Evolutionary conservation across 2,329 filamentous ascomycete genomes (phyloP), one percentile per base, ranked within the genome.

Genomic region (Aspergillus fumigatiaffinis): DNA sequence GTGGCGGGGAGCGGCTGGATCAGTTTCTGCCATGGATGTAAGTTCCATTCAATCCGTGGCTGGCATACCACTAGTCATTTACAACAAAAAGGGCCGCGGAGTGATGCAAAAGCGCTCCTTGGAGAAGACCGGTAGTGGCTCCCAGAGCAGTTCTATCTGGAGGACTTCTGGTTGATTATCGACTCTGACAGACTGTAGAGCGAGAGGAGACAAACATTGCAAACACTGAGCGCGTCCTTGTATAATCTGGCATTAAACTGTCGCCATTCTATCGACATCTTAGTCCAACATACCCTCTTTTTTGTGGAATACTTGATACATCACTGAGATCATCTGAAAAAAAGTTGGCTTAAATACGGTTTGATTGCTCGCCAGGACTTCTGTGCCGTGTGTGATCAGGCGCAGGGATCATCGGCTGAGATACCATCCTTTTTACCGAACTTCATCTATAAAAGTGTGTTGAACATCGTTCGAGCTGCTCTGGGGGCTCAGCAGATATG

Each of bases 191-290:
- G 8, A 28, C 8, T 32, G 28, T 4, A 32, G 20, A 21, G n/a
- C 3, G 8, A 20, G n/a, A 48, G n/a, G 25, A 55, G 59, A 47
- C 66, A 68, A 68, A 68, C 66, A 66, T 29, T 63, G 63, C 66
- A 68, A 68, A 68, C 66, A 67, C 9, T 17, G 23, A 47, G 44
- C 44, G 23, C 23, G 21, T 7, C 50, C 50, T n/a, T 23, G 35
- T 25, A 32, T 44, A 26, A 38, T 38, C 50, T 42, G 28, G 28
- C 35, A 21, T 26, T 14, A 10, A 21, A 20, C 8, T 52, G 50
- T 38, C 35, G 21, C 44, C 44, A 47, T 47, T 47, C 21, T 23
- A 10, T 46, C 42, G 10, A 46, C 42, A 23, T 44, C 20, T 44
- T 2, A 21, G 20, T 46, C 6, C 32, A 38, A 38, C 32, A 38